Conservation (phyloP, 2,329 filamentous ascomycete species). For the Arthrobotrys pseudoclavata region DNA sequence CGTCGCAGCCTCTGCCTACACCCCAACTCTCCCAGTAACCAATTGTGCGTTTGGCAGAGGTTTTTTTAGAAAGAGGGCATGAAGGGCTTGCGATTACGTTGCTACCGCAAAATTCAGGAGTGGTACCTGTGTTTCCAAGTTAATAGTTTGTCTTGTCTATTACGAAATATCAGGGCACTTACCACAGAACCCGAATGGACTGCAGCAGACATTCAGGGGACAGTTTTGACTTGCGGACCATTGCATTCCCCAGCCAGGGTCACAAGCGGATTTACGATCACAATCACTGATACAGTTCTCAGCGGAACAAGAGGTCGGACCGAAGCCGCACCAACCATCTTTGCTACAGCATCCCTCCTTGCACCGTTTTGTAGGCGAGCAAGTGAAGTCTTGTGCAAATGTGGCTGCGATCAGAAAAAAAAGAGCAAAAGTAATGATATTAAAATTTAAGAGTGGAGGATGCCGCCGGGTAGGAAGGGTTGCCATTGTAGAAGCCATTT, state of each 20-base stretch:
- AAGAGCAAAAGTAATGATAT: not conserved
- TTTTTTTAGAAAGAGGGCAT: constrained; percentile 41
- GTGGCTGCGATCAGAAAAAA: not conserved
- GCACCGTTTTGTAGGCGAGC: constrained; percentile 26
- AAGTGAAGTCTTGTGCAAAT: constrained; percentile 27
- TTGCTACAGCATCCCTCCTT: constrained; percentile 48
- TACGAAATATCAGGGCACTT: not conserved
- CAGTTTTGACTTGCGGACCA: constrained; percentile 27
- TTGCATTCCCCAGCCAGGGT: constrained; percentile 27
- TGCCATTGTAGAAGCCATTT: constrained; percentile 5
- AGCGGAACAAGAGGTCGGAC: constrained; percentile 14
- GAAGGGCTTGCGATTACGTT: constrained; percentile 31
- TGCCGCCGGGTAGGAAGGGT: not conserved
- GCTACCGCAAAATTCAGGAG: constrained; percentile 33
- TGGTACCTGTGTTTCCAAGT: constrained; percentile 5
- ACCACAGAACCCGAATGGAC: constrained; percentile 20
- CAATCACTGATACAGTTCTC: constrained; percentile 23
- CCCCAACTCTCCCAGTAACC: constrained; percentile 61
- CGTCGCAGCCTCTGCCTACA: constrained; percentile 43
- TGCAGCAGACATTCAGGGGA: constrained; percentile 33
- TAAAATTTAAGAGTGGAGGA: not conserved
- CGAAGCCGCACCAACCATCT: constrained; percentile 23
- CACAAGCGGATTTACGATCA: constrained; percentile 20
- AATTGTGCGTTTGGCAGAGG: constrained; percentile 46
- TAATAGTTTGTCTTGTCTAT: not conserved